Percentiles rank a stretch among this genome's conserved stretches.
phyloP scores from a whole-genome alignment of 805 yeast genomes.

The Lipomyces kockii region DNA sequence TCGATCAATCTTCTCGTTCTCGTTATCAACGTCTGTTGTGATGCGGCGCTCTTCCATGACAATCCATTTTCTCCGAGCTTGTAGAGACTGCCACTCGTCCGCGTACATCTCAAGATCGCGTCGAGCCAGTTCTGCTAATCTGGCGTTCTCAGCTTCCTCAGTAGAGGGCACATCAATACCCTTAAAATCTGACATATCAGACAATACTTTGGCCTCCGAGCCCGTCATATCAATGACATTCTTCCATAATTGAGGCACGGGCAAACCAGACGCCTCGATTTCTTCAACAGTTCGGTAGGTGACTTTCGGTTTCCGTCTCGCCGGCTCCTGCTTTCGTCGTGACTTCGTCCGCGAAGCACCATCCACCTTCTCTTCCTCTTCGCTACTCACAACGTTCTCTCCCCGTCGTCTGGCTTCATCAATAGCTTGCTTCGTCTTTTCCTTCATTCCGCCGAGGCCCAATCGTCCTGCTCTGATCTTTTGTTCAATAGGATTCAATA shows the following conservation, averaged over 20 bases:
- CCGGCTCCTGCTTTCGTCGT: slow-evolving; percentile 18
- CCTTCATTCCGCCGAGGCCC: slow-evolving; percentile 72
- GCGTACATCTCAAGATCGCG: slow-evolving; percentile 33
- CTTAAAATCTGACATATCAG: slow-evolving; percentile 26
- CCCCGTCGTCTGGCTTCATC: slow-evolving; percentile 37
- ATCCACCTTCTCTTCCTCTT: slow-evolving; percentile 30
- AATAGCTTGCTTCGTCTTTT: slow-evolving; percentile 43
- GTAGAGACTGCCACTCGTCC: slow-evolving; percentile 36
- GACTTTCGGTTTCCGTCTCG: slow-evolving; percentile 29
- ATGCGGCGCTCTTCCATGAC: slow-evolving; percentile 22
- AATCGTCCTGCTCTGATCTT: slow-evolving; percentile 65
- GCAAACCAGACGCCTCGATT: slow-evolving; percentile 41
- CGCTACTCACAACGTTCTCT: slow-evolving; percentile 26
- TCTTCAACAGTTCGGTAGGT: slow-evolving; percentile 42
- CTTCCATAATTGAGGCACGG: slow-evolving; percentile 40
- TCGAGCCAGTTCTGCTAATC: slow-evolving; percentile 33
- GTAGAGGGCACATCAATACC: not conserved
- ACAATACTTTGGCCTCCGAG: slow-evolving; percentile 27
- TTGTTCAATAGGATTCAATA: slow-evolving; percentile 77
- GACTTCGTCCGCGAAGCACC: slow-evolving; percentile 36
- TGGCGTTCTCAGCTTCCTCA: slow-evolving; percentile 17
- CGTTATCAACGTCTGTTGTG: slow-evolving; percentile 21
- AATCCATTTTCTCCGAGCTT: slow-evolving; percentile 27
- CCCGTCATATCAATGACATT: slow-evolving; percentile 40
- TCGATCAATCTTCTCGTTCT: slow-evolving; percentile 27